Evolutionary conservation across 805 yeast genomes (phyloP).

Genomic region (Lachancea cidri): DNA sequence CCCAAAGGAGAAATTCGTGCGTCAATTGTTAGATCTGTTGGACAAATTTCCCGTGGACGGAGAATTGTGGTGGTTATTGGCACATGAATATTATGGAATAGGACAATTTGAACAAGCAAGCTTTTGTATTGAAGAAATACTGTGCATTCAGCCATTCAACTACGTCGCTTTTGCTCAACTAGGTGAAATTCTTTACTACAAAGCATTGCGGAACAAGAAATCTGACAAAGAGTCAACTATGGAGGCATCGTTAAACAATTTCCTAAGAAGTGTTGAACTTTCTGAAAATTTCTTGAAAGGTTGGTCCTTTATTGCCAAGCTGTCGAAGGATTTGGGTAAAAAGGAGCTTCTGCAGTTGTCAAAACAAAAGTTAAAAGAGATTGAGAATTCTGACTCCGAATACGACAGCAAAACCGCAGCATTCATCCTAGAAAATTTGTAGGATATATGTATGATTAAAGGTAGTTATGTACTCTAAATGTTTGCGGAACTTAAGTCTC

Average conservation of each 20-base stretch:
- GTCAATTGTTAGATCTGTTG: conserved; percentile 17
- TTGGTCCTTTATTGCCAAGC: conserved; percentile 62
- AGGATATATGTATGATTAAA: not conserved
- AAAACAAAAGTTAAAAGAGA: conserved; percentile 31
- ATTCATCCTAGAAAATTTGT: conserved; percentile 18
- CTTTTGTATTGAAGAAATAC: conserved; percentile 62
- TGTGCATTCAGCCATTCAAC: conserved; percentile 55
- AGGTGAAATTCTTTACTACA: conserved; percentile 23
- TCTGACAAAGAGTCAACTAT: conserved; percentile 9
- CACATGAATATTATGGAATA: conserved; percentile 50
- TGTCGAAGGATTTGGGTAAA: conserved; percentile 30
- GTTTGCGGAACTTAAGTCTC: not conserved
- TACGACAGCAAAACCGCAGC: conserved; percentile 39
- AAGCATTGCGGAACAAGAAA: conserved; percentile 14
- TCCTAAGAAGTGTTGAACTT: conserved; percentile 69
- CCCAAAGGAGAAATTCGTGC: conserved; percentile 15
- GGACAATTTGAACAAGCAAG: conserved; percentile 68
- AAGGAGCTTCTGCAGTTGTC: conserved; percentile 37
- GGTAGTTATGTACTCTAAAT: not conserved
- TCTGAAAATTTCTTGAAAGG: conserved; percentile 63
- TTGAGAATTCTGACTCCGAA: conserved; percentile 29
- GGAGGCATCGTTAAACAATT: conserved; percentile 40
- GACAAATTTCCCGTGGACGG: conserved; percentile 60
- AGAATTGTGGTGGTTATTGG: conserved; percentile 74
- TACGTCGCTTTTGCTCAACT: conserved; percentile 29